Evolutionary conservation across 352 stramenopile species (phyloP).

Genomic region (Phytophthora cryptogea): DNA sequence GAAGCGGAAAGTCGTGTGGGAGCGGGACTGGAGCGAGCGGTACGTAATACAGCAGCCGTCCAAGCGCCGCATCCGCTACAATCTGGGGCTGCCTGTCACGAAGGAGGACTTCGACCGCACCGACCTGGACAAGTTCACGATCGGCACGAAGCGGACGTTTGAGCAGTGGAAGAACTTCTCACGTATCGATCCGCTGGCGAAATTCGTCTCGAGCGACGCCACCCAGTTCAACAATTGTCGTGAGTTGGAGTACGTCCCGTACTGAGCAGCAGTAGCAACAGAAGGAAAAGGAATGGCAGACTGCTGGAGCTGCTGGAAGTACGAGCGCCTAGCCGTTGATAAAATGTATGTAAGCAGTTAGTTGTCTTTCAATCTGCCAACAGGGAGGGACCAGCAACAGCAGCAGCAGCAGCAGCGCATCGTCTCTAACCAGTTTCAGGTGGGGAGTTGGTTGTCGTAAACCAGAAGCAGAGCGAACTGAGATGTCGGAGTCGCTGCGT

Average conservation of each 20-base stretch:
- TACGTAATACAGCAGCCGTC: slow-evolving; percentile 71
- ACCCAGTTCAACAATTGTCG: slow-evolving; percentile 79
- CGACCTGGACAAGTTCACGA: slow-evolving; percentile 65
- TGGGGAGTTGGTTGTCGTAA: slow-evolving; percentile 12
- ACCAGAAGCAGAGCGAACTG: neutral
- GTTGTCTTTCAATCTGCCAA: neutral
- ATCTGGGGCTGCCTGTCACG: slow-evolving; percentile 59
- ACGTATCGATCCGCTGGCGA: slow-evolving; percentile 71
- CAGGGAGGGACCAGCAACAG: too few relatives aligned
- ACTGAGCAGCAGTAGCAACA: slow-evolving; percentile 24
- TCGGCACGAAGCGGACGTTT: slow-evolving; percentile 78
- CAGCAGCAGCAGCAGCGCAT: neutral
- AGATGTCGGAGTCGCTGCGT: slow-evolving; percentile 14
- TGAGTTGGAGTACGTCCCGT: slow-evolving; percentile 72
- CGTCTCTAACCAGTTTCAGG: neutral
- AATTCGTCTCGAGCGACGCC: slow-evolving; percentile 50
- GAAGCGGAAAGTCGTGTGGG: slow-evolving; percentile 81
- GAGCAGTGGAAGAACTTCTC: slow-evolving; percentile 84
- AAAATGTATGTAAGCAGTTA: slow-evolving; percentile 10
- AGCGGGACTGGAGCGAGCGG: slow-evolving; percentile 74
- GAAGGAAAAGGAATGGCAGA: slow-evolving; percentile 2
- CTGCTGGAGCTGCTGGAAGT: slow-evolving; percentile 8
- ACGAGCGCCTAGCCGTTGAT: slow-evolving; percentile 18
- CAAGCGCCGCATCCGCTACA: slow-evolving; percentile 76
- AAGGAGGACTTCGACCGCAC: slow-evolving; percentile 76